Base-by-base conservation (phyloP, 2,329 filamentous ascomycete genomes). In the Dothiorella sarmentorum region DNA sequence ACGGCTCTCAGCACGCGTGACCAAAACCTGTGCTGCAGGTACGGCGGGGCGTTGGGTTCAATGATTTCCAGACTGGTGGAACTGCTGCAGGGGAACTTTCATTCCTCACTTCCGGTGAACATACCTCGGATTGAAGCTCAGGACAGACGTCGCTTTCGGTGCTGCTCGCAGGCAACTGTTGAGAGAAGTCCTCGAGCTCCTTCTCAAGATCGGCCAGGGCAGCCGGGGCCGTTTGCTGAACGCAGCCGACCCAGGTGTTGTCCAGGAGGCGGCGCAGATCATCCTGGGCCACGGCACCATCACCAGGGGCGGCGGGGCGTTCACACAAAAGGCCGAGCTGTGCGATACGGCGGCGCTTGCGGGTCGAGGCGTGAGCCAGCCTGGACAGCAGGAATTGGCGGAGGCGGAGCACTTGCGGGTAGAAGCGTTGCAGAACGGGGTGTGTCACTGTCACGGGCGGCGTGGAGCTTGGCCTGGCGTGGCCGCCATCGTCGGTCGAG, bases 371-470 rank as follows among this genome's bases (percentile, higher is more conserved):
- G n/a, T 71, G 64, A 0, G 89, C 87, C 10, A 95, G 80, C 61
- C 79, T 82, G 18, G 77, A 76, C 47, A 92, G 76, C 62, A 92
- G 76, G 74, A 90, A 89, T 60, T 87, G 79, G 65, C 90, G 85
- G 59, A 96, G 76, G 0, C 85, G 85, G 58, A 84, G 71, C 11
- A 91, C 81, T 45, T 80, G 73, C 7, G 80, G 74, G 73, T 91
- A 96, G 73, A 87, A 89, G 61, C 82, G 81, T 44, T 79, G 79
- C 59, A 96, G 78, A 31, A 94, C 80, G 56, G 84, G 83, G 68
- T 90, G 86, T 59, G 75, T 72, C 56, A 76, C 66, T 18, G 56
- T 18, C 37, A 17, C 40, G 27, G 29, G 13, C 40, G 29, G 29
- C 56, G 18, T 47, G 22, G 18, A 22, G n/a, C 3, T 40, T 17